These are phyloP conservation scores for Pulveroboletus sp. DNA, from an alignment of 768 basidiomycete genomes.

Conservation along the genomic window DNA sequence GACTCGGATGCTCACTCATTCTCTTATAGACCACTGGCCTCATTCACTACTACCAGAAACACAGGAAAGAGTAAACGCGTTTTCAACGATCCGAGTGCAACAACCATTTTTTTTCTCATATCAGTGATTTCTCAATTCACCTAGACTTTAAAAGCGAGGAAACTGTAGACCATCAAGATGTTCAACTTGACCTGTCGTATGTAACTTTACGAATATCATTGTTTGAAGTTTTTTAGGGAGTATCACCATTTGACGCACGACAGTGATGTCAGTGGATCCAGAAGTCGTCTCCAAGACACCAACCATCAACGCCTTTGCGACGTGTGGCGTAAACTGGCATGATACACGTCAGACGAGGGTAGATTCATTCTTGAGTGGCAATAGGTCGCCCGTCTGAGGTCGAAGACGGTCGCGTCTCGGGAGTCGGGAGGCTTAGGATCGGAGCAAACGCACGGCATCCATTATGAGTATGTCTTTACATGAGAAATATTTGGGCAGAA, in stretches of 20 bases:
- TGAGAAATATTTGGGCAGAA: too few relatives aligned
- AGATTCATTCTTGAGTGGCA: too few relatives aligned
- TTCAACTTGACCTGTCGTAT: neutral
- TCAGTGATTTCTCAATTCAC: neutral
- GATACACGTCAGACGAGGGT: too few relatives aligned
- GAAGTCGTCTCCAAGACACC: too few relatives aligned
- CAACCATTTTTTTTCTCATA: neutral
- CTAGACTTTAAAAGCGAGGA: conserved; percentile 1
- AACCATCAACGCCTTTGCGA: too few relatives aligned
- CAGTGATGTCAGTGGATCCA: too few relatives aligned
- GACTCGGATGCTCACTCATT: conserved; percentile 9
- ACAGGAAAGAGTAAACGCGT: conserved; percentile 63
- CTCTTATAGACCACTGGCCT: conserved; percentile 79
- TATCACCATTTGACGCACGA: neutral
- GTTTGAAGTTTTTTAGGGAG: neutral
- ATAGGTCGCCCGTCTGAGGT: too few relatives aligned
- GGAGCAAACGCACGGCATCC: too few relatives aligned
- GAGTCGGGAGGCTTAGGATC: too few relatives aligned
- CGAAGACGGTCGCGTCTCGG: too few relatives aligned
- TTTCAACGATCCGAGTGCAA: conserved; percentile 28
- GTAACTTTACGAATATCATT: conserved; percentile 10
- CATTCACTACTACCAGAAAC: conserved; percentile 95
- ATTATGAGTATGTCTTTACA: too few relatives aligned
- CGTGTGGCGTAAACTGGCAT: too few relatives aligned
- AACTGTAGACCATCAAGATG: conserved; percentile 2